Base-by-base conservation (phyloP, 2,329 filamentous ascomycete genomes). In the Apiospora malaysiana region DNA sequence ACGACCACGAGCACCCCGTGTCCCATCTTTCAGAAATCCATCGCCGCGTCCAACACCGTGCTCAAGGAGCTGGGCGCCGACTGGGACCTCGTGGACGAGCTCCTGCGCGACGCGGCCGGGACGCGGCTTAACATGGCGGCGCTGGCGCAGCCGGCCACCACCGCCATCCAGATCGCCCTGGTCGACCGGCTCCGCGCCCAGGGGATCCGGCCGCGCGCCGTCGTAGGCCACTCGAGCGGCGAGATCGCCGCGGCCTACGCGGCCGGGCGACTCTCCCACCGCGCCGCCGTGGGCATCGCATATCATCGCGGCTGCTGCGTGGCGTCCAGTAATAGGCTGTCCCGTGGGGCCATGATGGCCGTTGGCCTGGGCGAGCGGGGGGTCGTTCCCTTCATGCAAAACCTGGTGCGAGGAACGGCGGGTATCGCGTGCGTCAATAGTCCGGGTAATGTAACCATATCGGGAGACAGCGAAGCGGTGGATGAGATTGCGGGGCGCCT, bases 101-200 rank as follows among this genome's bases (percentile, higher is more conserved):
- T 45, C 27, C 10, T 16, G 4, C 37, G 43, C 16, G 49, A 32
- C 25, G 2, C 27, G 12, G 21, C 9, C 27, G 21, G 4, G n/a
- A 73, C 75, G 23, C 72, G 71, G 21, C 68, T 80, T 9, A 73
- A 74, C 10, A 68, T 77, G 40, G 75, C 76, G n/a, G 72, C 74
- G 45, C 71, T 81, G 23, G 75, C 76, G 21, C 81, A 83, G 70
- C 79, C 83, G 2, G 68, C 80, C 8, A 82, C 79, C 65, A 83
- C 81, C 2, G 82, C 83, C 0, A 67, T 85, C 1, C 84, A 85
- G 73, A 77, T 85, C 25, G 81, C 75, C 14, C 72, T 85, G 4
- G 78, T 83, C 0, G 78, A 82, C 6, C 75, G 84, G 8, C 76
- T 85, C 8, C 70, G 70, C 21, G 70, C 74, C 1, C 78, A 74